Conservation (phyloP, 257 asterid species). For the Prunella vulgaris region DNA sequence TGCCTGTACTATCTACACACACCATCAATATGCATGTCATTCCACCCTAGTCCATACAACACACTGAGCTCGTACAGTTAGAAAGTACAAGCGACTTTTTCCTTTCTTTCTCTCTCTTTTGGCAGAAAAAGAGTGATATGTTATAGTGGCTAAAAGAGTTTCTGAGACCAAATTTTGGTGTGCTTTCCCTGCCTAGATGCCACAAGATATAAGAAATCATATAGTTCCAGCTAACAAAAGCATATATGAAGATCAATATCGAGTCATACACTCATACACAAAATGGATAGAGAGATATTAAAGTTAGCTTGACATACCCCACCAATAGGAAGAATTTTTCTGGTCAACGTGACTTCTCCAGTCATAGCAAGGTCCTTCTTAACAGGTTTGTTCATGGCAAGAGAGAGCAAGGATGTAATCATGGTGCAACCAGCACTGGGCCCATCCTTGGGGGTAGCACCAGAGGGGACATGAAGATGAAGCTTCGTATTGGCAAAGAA, state of each 20-base stretch:
- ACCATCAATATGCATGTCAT: too few species aligned
- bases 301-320: slow-evolving; percentile 62
- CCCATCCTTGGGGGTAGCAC: slow-evolving; percentile 98
- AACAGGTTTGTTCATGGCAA: slow-evolving; percentile 72
- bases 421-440: slow-evolving; percentile 99
- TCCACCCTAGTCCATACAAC: too few species aligned
- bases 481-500: slow-evolving; percentile 74
- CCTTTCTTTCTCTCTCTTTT: neutral
- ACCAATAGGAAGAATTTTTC: slow-evolving; percentile 94
- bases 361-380: slow-evolving; percentile 97
- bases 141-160: neutral
- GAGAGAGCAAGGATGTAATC: slow-evolving; percentile 89
- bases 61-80: too few species aligned
- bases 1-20: neutral
- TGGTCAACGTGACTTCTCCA: slow-evolving; percentile 86
- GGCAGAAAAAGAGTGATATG: neutral
- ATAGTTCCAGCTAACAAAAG: neutral
- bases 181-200: neutral
- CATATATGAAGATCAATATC: neutral
- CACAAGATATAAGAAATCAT: neutral
- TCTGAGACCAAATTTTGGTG: neutral
- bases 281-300: neutral
- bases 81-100: too few species aligned
- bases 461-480: slow-evolving; percentile 98
- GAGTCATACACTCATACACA: neutral